Conservation (phyloP, 495 filamentous ascomycete species). For the Podospora sp. region DNA sequence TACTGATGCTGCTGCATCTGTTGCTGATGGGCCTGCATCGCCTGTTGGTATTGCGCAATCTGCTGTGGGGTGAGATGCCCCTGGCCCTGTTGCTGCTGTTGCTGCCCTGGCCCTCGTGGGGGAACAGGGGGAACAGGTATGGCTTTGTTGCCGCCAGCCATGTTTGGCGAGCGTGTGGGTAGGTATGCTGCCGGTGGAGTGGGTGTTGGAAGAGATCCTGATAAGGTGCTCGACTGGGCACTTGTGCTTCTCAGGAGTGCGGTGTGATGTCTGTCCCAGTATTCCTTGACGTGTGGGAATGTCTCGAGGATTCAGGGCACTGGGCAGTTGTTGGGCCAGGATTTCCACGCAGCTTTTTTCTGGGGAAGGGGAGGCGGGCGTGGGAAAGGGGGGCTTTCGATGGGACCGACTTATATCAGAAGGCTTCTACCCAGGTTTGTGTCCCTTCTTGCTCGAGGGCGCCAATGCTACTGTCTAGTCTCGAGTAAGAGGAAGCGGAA, state of each 20-base stretch:
- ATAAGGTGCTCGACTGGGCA: background rate
- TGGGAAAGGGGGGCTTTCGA: background rate
- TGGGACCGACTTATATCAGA: background rate
- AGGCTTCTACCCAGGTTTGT: background rate
- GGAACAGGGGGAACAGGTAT: background rate
- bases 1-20: slow-evolving; percentile 2
- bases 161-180: background rate
- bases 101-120: background rate
- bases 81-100: slow-evolving; percentile 6
- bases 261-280: background rate
- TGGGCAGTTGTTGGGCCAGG: background rate
- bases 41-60: background rate
- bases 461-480: background rate
- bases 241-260: background rate
- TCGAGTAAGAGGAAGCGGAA: background rate
- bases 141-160: slow-evolving; percentile 4
- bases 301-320: background rate
- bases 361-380: background rate
- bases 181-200: background rate
- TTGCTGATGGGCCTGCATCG: too few species aligned
- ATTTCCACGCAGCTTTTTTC: background rate
- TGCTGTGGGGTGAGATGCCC: background rate
- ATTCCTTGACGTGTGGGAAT: background rate
- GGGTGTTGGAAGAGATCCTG: too few species aligned
- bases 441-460: background rate